phyloP scores from a whole-genome alignment of 495 filamentous ascomycete genomes.

The Talaromyces nanjingensis region DNA sequence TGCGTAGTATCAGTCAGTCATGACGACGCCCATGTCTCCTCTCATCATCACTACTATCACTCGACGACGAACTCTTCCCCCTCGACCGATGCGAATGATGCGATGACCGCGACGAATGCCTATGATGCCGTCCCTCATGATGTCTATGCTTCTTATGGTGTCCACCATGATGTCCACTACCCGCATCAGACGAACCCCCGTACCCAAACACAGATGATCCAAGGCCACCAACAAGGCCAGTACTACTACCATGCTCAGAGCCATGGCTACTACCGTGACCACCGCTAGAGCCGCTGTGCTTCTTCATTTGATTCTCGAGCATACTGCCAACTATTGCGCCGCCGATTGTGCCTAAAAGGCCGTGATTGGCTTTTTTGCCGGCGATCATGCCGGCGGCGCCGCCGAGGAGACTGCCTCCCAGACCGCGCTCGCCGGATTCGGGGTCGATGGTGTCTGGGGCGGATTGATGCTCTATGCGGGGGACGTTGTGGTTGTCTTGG shows the following conservation, averaged over 20 bases:
- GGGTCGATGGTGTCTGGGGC: constrained; percentile 15
- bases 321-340: constrained; percentile 44
- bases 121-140: neutral
- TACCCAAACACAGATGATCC: neutral
- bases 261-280: constrained; percentile 3
- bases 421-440: constrained; percentile 29
- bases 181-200: neutral
- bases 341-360: constrained; percentile 40
- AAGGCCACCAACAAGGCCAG: neutral
- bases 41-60: neutral
- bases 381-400: constrained; percentile 41
- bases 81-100: constrained; percentile 4
- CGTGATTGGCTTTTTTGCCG: constrained; percentile 41
- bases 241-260: neutral
- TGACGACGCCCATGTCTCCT: neutral
- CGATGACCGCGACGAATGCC: neutral
- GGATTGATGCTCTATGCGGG: constrained; percentile 24
- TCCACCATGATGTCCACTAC: neutral
- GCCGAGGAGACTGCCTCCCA: constrained; percentile 35
- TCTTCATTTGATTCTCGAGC: neutral
- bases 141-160: neutral
- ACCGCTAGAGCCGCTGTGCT: neutral
- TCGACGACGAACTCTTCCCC: neutral
- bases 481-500: constrained; percentile 33
- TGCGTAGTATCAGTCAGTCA: neutral